These are phyloP conservation scores for Parastagonospora nodorum DNA, from an alignment of 2,329 filamentous ascomycete genomes.

Conservation along the genomic window DNA sequence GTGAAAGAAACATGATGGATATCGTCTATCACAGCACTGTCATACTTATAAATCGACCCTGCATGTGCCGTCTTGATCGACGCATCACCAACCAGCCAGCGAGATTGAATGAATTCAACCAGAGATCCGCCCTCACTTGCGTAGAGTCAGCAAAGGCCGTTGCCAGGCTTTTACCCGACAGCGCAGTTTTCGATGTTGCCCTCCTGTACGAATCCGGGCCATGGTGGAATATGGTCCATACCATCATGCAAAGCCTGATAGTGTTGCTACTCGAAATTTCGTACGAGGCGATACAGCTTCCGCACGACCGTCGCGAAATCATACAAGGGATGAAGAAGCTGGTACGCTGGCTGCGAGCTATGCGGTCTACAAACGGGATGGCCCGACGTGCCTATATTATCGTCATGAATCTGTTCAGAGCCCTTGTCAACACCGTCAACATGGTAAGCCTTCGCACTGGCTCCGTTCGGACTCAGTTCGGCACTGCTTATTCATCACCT, in stretches of 20 bases:
- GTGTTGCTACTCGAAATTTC: conserved; percentile 47
- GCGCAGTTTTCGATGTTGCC: conserved; percentile 4
- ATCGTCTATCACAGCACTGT: conserved; percentile 27
- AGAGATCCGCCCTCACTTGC: conserved; percentile 37
- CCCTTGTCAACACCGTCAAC: conserved; percentile 10
- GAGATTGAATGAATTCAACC: conserved; percentile 38
- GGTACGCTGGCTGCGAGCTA: conserved; percentile 38
- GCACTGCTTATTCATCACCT: not conserved
- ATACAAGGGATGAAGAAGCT: conserved; percentile 37
- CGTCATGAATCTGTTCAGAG: conserved; percentile 20
- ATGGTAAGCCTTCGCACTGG: conserved; percentile 7
- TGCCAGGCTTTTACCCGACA: conserved; percentile 39
- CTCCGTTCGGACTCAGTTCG: not conserved
- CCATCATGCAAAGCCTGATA: conserved; percentile 45
- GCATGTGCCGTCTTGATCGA: conserved; percentile 43
- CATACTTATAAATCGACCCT: conserved; percentile 48
- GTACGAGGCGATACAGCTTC: conserved; percentile 21
- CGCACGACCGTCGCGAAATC: conserved; percentile 27
- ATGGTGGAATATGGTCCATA: conserved; percentile 6
- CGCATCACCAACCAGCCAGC: conserved; percentile 37
- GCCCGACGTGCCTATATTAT: conserved; percentile 38
- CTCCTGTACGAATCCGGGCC: conserved; percentile 18
- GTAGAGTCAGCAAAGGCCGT: conserved; percentile 42
- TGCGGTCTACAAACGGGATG: conserved; percentile 35
- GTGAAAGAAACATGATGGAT: conserved; percentile 24